phyloP scores from a whole-genome alignment of 331 rosid genomes.

The Malus hybrid region DNA sequence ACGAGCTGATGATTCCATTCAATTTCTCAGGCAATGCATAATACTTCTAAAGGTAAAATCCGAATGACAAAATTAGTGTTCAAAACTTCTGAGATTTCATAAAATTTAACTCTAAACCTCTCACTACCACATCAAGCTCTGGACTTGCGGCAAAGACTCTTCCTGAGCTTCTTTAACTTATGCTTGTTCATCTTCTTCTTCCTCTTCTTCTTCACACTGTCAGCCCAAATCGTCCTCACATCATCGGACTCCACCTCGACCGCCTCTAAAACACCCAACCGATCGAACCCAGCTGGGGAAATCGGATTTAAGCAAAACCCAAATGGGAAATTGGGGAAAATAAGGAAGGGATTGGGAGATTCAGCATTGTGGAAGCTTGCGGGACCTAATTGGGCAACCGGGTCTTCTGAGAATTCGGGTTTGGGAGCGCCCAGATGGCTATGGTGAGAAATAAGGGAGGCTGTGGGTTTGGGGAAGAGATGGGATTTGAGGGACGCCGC shows the following conservation, averaged over 20 bases:
- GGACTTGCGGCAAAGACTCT: constrained; percentile 45
- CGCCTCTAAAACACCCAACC: constrained; percentile 1
- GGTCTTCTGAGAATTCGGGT: neutral
- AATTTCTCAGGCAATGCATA: neutral
- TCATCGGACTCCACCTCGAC: constrained; percentile 18
- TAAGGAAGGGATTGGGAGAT: neutral
- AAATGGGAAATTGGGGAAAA: constrained; percentile 31
- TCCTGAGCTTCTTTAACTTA: constrained; percentile 45
- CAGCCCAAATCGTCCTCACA: constrained; percentile 34
- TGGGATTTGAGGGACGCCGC: constrained; percentile 11
- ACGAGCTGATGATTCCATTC: constrained; percentile 2
- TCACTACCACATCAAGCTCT: constrained; percentile 8
- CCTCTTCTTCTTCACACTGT: constrained; percentile 55
- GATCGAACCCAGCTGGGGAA: constrained; percentile 12
- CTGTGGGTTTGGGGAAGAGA: neutral
- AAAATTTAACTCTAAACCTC: neutral
- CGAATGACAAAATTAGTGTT: neutral
- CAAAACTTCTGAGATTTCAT: neutral
- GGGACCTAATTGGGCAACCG: constrained; percentile 1
- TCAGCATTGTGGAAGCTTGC: neutral
- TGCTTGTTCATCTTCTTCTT: constrained; percentile 58
- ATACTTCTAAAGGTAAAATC: neutral
- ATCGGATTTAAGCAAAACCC: constrained; percentile 27
- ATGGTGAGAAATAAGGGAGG: neutral
- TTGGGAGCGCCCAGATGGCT: constrained; percentile 1